Conservation (phyloP, 257 asterid species). For the Nicotiana tabacum region DNA sequence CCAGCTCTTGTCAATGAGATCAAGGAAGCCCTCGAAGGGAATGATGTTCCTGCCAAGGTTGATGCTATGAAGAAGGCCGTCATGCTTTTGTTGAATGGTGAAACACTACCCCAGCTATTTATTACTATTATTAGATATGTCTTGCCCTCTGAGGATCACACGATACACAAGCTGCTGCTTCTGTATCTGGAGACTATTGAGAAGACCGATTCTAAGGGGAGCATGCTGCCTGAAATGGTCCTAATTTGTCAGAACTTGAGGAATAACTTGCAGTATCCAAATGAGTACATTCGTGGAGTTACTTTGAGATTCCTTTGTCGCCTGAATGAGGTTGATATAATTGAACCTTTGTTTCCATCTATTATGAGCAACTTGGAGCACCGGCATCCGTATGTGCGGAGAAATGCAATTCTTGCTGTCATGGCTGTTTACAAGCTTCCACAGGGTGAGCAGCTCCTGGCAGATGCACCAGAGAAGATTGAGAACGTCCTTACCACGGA, state of each 20-base stretch:
- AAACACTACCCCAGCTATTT: conserved; percentile 79
- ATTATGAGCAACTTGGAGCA: conserved; percentile 80
- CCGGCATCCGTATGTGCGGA: conserved; percentile 73
- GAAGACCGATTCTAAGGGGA: conserved; percentile 81
- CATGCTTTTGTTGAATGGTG: conserved; percentile 89
- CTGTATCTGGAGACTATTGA: conserved; percentile 80
- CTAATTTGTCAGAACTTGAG: conserved; percentile 83
- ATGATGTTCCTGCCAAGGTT: conserved; percentile 66
- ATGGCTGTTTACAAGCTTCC: conserved; percentile 87
- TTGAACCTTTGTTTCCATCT: conserved; percentile 86
- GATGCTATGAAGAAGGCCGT: conserved; percentile 86
- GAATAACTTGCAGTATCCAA: conserved; percentile 87
- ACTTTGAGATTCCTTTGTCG: conserved; percentile 93
- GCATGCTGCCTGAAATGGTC: conserved; percentile 83
- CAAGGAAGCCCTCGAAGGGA: conserved; percentile 89
- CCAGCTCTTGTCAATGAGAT: conserved; percentile 90
- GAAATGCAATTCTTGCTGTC: conserved; percentile 82
- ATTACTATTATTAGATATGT: conserved; percentile 81
- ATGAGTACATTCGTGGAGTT: conserved; percentile 85
- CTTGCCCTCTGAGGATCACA: conserved; percentile 84
- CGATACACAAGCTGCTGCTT: conserved; percentile 68
- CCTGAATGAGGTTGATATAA: conserved; percentile 74
- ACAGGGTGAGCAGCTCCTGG: conserved; percentile 82
- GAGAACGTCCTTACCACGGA: conserved; percentile 79
- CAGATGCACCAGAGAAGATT: conserved; percentile 95